Conservation (phyloP, 768 basidiomycete genomes). For the Tulasnella sp. region DNA sequence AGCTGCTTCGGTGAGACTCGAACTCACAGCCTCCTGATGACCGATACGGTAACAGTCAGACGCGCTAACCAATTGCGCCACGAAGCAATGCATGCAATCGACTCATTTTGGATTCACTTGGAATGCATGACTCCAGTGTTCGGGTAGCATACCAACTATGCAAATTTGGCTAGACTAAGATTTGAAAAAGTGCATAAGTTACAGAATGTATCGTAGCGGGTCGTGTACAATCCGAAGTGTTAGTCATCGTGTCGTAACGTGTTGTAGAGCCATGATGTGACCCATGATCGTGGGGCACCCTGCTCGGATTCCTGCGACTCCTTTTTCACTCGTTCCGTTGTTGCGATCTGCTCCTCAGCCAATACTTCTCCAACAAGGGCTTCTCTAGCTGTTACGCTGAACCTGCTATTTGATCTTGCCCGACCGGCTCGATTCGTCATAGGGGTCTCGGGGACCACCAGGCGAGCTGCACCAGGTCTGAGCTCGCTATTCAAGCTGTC, state of each 20-base stretch:
- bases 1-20: conserved; percentile 27
- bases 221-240: neutral
- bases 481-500: neutral
- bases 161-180: neutral
- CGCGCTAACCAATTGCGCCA: conserved; percentile 28
- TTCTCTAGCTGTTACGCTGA: conserved; percentile 44
- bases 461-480: neutral
- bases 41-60: conserved; percentile 23
- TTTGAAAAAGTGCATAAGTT: conserved; percentile 3
- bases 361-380: conserved; percentile 66
- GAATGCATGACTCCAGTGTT: neutral
- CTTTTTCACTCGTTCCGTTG: conserved; percentile 33
- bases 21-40: conserved; percentile 28
- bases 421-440: neutral
- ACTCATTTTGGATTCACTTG: neutral
- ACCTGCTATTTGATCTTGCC: neutral
- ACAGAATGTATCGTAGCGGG: neutral
- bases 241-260: conserved; percentile 9
- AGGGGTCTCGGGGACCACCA: conserved; percentile 9
- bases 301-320: conserved; percentile 39
- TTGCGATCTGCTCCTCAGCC: conserved; percentile 54
- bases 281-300: conserved; percentile 19
- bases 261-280: conserved; percentile 27
- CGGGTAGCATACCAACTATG: neutral
- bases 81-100: neutral